Conservation (phyloP, 768 basidiomycete species). For the Rhodotorula sphaerocarpa region DNA sequence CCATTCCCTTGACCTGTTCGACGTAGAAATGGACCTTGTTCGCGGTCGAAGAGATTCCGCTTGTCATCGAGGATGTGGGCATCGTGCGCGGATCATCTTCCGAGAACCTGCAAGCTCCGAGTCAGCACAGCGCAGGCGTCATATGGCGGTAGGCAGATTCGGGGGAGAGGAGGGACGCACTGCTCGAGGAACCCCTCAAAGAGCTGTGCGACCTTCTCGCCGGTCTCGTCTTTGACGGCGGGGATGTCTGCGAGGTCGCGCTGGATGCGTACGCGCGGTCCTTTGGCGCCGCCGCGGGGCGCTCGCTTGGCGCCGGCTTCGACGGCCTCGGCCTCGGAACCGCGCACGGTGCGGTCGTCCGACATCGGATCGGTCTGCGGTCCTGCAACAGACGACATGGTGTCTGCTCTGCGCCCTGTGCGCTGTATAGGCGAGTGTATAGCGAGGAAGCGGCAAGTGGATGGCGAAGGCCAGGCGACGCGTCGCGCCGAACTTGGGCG, state of each 20-base stretch:
- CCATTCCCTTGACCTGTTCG: slow-evolving; percentile 90
- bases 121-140: not conserved
- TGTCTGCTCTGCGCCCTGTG: too few relatives aligned
- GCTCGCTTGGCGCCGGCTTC: slow-evolving; percentile 14
- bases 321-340: slow-evolving; percentile 16
- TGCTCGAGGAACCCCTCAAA: slow-evolving; percentile 86
- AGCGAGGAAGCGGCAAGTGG: too few relatives aligned
- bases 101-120: slow-evolving; percentile 56
- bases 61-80: slow-evolving; percentile 54
- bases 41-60: slow-evolving; percentile 2
- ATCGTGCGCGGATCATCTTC: slow-evolving; percentile 69
- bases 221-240: slow-evolving; percentile 83
- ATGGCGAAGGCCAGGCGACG: too few relatives aligned
- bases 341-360: slow-evolving; percentile 21
- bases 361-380: slow-evolving; percentile 12
- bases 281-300: slow-evolving; percentile 3
- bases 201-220: slow-evolving; percentile 85
- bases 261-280: slow-evolving; percentile 15
- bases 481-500: too few relatives aligned
- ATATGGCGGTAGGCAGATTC: not conserved
- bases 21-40: slow-evolving; percentile 25
- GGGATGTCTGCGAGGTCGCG: slow-evolving; percentile 56
- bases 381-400: slow-evolving; percentile 7
- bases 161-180: slow-evolving; percentile 55
- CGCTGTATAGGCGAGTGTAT: not conserved